Conservation (phyloP, 208 protist genomes). For the Trypanosoma cruzi region DNA sequence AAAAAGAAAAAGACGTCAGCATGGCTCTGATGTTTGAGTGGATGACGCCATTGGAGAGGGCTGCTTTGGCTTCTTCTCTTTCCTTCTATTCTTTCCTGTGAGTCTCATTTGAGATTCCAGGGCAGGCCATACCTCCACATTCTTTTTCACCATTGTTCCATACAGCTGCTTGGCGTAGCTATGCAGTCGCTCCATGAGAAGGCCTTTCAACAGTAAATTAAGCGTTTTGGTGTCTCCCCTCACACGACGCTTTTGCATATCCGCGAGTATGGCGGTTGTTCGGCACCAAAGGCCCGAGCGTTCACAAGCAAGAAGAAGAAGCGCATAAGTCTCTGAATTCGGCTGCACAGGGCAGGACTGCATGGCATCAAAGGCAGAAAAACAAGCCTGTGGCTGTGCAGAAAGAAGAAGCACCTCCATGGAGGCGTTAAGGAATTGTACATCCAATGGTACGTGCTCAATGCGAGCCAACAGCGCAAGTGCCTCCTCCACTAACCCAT, state of each 20-base stretch:
- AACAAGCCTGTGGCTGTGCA: constrained; percentile 64
- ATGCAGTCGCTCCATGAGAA: constrained; percentile 65
- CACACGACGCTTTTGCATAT: constrained; percentile 80
- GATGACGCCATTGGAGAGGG: background rate
- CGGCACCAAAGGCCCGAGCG: constrained; percentile 68
- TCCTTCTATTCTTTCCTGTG: background rate
- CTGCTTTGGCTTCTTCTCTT: background rate
- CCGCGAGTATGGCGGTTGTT: constrained; percentile 56
- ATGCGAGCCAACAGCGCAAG: constrained; percentile 64
- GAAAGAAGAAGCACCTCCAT: constrained; percentile 84
- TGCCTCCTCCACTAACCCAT: constrained; percentile 81
- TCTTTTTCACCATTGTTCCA: constrained; percentile 66
- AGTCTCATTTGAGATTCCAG: constrained; percentile 48
- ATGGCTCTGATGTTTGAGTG: background rate
- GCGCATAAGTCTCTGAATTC: constrained; percentile 78
- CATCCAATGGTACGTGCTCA: constrained; percentile 66
- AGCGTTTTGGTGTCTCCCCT: constrained; percentile 73
- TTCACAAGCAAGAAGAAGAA: constrained; percentile 82
- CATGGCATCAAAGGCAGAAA: constrained; percentile 66
- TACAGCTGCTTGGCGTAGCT: constrained; percentile 75
- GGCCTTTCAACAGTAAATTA: constrained; percentile 84
- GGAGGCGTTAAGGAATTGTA: constrained; percentile 75
- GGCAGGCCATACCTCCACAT: constrained; percentile 80
- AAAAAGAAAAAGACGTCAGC: background rate
- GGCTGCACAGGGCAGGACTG: constrained; percentile 26